These are phyloP conservation scores for Leptographium lundbergii DNA, from an alignment of 2,329 filamentous ascomycete genomes.

Conservation along the genomic window DNA sequence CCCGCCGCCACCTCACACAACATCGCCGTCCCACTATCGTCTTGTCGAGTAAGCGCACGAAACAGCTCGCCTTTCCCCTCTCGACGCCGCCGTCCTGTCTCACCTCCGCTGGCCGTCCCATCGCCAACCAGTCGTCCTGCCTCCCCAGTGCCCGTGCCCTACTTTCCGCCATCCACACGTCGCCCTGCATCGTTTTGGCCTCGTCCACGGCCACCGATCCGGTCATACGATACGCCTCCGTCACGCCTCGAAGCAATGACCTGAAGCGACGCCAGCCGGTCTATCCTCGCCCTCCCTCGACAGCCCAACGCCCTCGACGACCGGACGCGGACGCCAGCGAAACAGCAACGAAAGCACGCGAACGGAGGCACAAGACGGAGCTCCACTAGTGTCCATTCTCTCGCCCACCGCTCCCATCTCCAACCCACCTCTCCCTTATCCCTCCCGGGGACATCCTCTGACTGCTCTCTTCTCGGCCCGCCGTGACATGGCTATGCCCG, in stretches of 20 bases:
- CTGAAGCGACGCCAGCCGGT: too few relatives aligned
- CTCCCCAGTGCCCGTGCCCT: not conserved
- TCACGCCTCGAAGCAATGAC: too few relatives aligned
- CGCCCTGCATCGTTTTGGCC: not conserved
- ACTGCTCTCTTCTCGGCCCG: not conserved
- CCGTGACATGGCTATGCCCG: conserved; percentile 11
- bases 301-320: not conserved
- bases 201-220: too few relatives aligned
- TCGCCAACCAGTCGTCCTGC: not conserved
- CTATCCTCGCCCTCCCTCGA: too few relatives aligned
- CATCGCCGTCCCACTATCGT: not conserved
- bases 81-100: not conserved
- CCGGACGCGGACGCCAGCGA: not conserved
- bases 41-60: not conserved
- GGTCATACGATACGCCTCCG: too few relatives aligned
- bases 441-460: not conserved
- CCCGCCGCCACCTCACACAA: not conserved
- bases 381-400: too few relatives aligned
- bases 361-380: too few relatives aligned
- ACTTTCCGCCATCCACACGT: not conserved
- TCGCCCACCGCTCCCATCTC: not conserved
- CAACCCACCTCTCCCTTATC: not conserved
- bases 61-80: not conserved
- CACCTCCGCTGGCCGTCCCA: not conserved
- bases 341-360: too few relatives aligned